These are phyloP conservation scores for Arctium lappa DNA, from an alignment of 129 eudicot species.

Conservation along the genomic window DNA sequence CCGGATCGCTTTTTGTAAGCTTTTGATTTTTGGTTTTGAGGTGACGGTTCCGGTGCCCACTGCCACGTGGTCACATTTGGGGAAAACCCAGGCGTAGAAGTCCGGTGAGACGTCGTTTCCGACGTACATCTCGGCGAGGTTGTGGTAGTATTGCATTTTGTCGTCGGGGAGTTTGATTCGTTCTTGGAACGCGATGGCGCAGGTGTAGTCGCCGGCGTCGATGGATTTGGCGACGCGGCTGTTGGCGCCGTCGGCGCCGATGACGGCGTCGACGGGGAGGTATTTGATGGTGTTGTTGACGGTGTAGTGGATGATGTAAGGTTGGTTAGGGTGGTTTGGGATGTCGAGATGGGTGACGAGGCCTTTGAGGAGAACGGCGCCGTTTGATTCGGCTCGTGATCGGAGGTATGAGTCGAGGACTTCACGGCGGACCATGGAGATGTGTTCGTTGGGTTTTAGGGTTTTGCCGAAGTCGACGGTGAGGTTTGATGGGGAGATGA, in stretches of 20 bases:
- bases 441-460: slow-evolving; percentile 79
- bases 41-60: slow-evolving; percentile 93
- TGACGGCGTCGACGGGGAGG: slow-evolving; percentile 74
- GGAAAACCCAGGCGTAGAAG: slow-evolving; percentile 95
- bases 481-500: slow-evolving; percentile 92
- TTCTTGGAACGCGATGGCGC: slow-evolving; percentile 92
- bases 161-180: slow-evolving; percentile 72
- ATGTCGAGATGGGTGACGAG: slow-evolving; percentile 69
- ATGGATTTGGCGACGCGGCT: slow-evolving; percentile 84
- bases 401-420: slow-evolving; percentile 84
- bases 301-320: slow-evolving; percentile 64
- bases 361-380: slow-evolving; percentile 65
- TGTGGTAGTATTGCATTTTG: slow-evolving; percentile 74
- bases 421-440: slow-evolving; percentile 95
- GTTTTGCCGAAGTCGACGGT: slow-evolving; percentile 96
- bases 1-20: slow-evolving; percentile 66
- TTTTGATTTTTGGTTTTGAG: slow-evolving; percentile 68
- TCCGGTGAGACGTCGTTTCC: slow-evolving; percentile 97
- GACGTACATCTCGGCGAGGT: slow-evolving; percentile 89
- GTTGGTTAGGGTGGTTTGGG: slow-evolving; percentile 37
- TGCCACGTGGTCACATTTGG: slow-evolving; percentile 90
- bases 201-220: slow-evolving; percentile 79
- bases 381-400: slow-evolving; percentile 50
- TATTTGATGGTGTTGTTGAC: slow-evolving; percentile 38
- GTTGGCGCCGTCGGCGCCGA: slow-evolving; percentile 98